Evolutionary conservation across 495 filamentous ascomycete species (phyloP).

Genomic region (Rusavskia elegans): DNA sequence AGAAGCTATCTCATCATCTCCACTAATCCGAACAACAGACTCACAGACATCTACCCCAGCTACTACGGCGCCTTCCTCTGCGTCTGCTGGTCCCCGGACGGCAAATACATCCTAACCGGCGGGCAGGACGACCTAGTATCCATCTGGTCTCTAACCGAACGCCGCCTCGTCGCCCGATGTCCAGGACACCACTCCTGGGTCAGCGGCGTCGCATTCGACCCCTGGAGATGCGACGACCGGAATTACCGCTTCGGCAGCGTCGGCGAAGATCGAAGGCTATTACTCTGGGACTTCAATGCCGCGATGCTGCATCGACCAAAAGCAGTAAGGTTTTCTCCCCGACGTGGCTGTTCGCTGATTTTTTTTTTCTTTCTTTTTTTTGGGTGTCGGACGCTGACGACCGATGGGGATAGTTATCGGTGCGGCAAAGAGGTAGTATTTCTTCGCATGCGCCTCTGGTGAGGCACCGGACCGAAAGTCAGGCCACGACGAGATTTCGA

Average conservation of each 20-base stretch:
- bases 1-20: too few relatives aligned
- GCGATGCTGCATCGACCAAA: constrained; percentile 88
- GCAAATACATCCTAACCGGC: constrained; percentile 87
- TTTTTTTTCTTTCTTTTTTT: too few relatives aligned
- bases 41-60: constrained; percentile 69
- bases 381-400: background rate
- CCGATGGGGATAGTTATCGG: constrained; percentile 19
- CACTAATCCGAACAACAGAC: constrained; percentile 23
- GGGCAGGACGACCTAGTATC: constrained; percentile 91
- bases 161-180: constrained; percentile 74
- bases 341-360: too few relatives aligned
- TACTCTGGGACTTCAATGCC: constrained; percentile 95
- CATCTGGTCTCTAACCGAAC: constrained; percentile 82
- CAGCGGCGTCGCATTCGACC: constrained; percentile 81
- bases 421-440: constrained; percentile 44
- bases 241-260: constrained; percentile 94
- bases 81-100: constrained; percentile 95
- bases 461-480: constrained; percentile 32
- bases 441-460: constrained; percentile 32
- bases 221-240: constrained; percentile 86
- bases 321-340: constrained; percentile 47
- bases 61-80: constrained; percentile 89
- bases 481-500: constrained; percentile 39
- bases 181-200: constrained; percentile 95
- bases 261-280: constrained; percentile 76